Conservation (phyloP, 192 early-diverging fungal genomes). For the Phlyctochytrium planicorne region DNA sequence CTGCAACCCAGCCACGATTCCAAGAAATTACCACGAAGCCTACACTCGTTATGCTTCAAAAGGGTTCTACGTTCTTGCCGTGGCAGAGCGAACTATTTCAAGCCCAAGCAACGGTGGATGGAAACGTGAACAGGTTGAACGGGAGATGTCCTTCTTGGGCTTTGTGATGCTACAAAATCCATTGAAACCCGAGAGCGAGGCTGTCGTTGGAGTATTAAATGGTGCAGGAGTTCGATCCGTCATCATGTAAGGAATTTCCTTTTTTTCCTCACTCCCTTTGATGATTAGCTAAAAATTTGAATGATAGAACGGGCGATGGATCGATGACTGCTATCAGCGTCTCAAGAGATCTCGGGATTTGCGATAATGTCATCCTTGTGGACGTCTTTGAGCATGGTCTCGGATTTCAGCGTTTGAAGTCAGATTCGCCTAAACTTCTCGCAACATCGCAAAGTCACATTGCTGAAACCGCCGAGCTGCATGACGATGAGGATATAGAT, state of each 20-base stretch:
- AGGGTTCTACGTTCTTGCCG: conserved; percentile 50
- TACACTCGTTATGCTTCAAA: conserved; percentile 30
- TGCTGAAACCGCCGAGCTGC: no score
- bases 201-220: conserved; percentile 63
- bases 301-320: conserved; percentile 68
- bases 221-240: conserved; percentile 66
- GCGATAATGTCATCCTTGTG: conserved; percentile 55
- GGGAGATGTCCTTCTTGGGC: conserved; percentile 55
- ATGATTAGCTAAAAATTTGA: not conserved
- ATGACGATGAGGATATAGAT: not conserved
- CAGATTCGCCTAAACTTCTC: not conserved
- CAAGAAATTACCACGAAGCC: conserved; percentile 30
- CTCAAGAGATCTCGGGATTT: conserved; percentile 61
- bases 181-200: conserved; percentile 65
- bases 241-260: conserved; percentile 55
- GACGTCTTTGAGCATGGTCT: conserved; percentile 48
- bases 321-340: conserved; percentile 75
- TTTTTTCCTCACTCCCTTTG: conserved; percentile 1
- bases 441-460: no score
- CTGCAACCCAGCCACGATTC: conserved; percentile 35
- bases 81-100: conserved; percentile 15
- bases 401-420: conserved; percentile 24
- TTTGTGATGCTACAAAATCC: conserved; percentile 77
- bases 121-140: conserved; percentile 69
- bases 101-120: not conserved